phyloP scores from a whole-genome alignment of 2,329 filamentous ascomycete genomes.

The Coniochaeta hoffmannii region DNA sequence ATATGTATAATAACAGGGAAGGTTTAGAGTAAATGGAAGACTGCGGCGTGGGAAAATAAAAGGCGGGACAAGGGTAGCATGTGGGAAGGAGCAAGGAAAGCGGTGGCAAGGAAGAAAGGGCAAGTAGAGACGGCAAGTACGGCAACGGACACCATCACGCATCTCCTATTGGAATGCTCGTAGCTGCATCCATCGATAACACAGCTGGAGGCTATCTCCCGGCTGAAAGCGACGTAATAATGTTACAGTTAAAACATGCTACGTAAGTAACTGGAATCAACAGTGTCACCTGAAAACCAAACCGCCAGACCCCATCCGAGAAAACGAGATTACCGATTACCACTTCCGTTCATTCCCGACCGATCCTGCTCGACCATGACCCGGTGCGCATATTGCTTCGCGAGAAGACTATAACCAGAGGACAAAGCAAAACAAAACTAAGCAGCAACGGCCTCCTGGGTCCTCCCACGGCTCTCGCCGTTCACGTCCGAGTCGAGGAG shows the following conservation, averaged over 20 bases:
- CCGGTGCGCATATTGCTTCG: background rate
- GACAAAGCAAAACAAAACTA: slow-evolving; percentile 21
- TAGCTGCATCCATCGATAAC: too few relatives aligned
- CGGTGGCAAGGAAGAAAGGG: too few relatives aligned
- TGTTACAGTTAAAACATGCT: slow-evolving; percentile 1
- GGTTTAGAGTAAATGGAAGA: too few relatives aligned
- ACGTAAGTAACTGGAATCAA: background rate
- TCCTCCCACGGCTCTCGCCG: slow-evolving; percentile 48
- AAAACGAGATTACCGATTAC: background rate
- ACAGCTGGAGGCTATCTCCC: background rate
- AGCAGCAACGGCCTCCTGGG: slow-evolving; percentile 42
- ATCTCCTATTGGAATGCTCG: too few relatives aligned
- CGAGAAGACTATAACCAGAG: too few relatives aligned
- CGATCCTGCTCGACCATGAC: background rate
- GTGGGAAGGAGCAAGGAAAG: too few relatives aligned
- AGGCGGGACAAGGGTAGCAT: too few relatives aligned
- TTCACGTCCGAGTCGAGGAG: slow-evolving; percentile 49
- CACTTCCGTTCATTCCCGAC: background rate
- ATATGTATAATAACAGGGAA: too few relatives aligned
- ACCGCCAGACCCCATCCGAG: background rate
- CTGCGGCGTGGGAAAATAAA: too few relatives aligned
- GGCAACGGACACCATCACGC: too few relatives aligned
- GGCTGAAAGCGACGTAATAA: background rate
- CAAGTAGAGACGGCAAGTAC: too few relatives aligned
- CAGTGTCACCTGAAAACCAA: background rate